Evolutionary conservation across 352 stramenopile species (phyloP).

Genomic region (Pythium sp.): DNA sequence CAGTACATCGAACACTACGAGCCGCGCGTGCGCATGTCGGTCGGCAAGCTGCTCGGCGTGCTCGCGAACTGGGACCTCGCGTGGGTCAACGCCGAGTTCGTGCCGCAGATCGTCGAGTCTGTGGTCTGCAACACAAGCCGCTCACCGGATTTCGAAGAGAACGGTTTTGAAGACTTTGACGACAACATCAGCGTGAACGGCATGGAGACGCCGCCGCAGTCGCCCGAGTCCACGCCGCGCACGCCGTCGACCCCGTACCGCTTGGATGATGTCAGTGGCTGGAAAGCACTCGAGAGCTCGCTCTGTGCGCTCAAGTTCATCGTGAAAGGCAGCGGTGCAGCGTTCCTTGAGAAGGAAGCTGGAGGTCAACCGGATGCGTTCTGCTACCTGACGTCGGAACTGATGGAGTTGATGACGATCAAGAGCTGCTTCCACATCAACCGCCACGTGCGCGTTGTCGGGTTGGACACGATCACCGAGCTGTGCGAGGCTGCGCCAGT

Average conservation of each 20-base stretch:
- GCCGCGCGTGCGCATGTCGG: slow-evolving; percentile 72
- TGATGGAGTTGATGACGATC: slow-evolving; percentile 67
- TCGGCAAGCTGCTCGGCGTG: slow-evolving; percentile 70
- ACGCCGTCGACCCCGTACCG: slow-evolving; percentile 77
- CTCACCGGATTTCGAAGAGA: slow-evolving; percentile 81
- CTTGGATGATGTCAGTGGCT: slow-evolving; percentile 96
- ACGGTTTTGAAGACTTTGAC: slow-evolving; percentile 67
- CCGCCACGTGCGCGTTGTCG: slow-evolving; percentile 91
- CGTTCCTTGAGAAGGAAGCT: slow-evolving; percentile 44
- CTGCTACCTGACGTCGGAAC: slow-evolving; percentile 57
- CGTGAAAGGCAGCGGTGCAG: slow-evolving; percentile 70
- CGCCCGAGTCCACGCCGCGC: slow-evolving; percentile 55
- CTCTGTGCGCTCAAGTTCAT: slow-evolving; percentile 85
- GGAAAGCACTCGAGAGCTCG: slow-evolving; percentile 95
- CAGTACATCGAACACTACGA: slow-evolving; percentile 85
- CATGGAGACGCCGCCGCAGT: slow-evolving; percentile 67
- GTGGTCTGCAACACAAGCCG: slow-evolving; percentile 70
- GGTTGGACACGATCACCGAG: slow-evolving; percentile 79
- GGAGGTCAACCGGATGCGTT: slow-evolving; percentile 27
- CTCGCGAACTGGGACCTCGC: slow-evolving; percentile 59
- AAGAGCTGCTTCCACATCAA: slow-evolving; percentile 93
- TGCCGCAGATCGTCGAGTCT: slow-evolving; percentile 70
- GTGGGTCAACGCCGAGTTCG: slow-evolving; percentile 61
- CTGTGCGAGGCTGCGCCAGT: slow-evolving; percentile 44
- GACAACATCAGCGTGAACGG: slow-evolving; percentile 82